phyloP scores from a whole-genome alignment of 2,329 filamentous ascomycete genomes.

The Myotisia sp. region DNA sequence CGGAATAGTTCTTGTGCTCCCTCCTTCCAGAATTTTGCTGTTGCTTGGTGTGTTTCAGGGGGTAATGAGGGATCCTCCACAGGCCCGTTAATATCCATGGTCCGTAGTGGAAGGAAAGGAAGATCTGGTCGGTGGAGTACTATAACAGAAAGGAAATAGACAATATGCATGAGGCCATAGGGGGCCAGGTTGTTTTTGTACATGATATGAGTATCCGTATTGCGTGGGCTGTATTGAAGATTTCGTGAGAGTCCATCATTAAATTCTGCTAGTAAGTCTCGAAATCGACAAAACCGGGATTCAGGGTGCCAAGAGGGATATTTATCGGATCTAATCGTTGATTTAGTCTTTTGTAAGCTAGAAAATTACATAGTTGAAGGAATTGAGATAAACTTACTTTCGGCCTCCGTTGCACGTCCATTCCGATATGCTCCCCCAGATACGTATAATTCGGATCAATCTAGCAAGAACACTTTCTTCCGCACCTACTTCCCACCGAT shows the following conservation, averaged over 20 bases:
- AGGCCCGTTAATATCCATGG: conserved; percentile 38
- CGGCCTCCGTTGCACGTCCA: conserved; percentile 43
- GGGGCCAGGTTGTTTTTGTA: conserved; percentile 37
- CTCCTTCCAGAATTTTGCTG: conserved; percentile 40
- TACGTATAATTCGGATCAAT: conserved; percentile 40
- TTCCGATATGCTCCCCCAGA: conserved; percentile 41
- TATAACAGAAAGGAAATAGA: conserved; percentile 41
- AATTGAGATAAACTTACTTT: conserved; percentile 25
- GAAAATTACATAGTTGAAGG: not conserved
- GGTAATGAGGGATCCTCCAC: conserved; percentile 37
- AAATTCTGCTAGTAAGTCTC: conserved; percentile 35
- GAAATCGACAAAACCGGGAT: conserved; percentile 36
- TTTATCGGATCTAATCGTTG: conserved; percentile 28
- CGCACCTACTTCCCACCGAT: conserved; percentile 39
- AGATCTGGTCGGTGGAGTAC: conserved; percentile 43
- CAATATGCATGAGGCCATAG: conserved; percentile 42
- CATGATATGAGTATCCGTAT: conserved; percentile 42
- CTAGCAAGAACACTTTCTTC: conserved; percentile 41
- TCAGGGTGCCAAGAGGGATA: conserved; percentile 40
- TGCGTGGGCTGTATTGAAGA: conserved; percentile 36
- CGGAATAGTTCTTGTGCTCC: conserved; percentile 38
- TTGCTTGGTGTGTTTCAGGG: conserved; percentile 29
- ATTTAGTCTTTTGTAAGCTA: conserved; percentile 2
- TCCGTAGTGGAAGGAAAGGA: conserved; percentile 39
- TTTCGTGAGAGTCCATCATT: conserved; percentile 39